These are phyloP conservation scores for Arabidopsis suecica DNA, from an alignment of 345 rosid species.

Conservation along the genomic window DNA sequence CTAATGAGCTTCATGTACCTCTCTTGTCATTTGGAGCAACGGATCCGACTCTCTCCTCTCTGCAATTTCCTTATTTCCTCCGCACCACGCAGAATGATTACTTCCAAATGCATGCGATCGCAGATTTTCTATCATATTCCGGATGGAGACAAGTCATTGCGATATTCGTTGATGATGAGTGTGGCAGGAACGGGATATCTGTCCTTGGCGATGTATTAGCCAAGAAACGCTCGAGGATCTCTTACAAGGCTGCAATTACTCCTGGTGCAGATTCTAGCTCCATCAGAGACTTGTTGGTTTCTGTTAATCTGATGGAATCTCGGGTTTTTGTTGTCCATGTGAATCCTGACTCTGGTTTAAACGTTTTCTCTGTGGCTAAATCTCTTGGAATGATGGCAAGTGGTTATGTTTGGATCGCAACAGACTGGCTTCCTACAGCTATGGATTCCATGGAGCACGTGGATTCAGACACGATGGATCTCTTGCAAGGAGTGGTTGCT, in stretches of 20 bases:
- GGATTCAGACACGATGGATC: slow-evolving; percentile 55
- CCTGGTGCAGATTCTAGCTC: slow-evolving; percentile 57
- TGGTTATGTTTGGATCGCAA: slow-evolving; percentile 95
- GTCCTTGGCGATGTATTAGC: slow-evolving; percentile 80
- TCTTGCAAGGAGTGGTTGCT: slow-evolving; percentile 89
- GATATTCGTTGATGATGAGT: slow-evolving; percentile 90
- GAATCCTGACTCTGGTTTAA: slow-evolving; percentile 86
- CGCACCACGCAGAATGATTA: slow-evolving; percentile 72
- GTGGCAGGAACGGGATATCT: slow-evolving; percentile 82
- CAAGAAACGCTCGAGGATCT: slow-evolving; percentile 67
- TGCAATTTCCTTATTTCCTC: slow-evolving; percentile 70
- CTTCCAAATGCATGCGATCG: slow-evolving; percentile 85
- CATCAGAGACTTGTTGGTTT: slow-evolving; percentile 62
- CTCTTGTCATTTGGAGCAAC: slow-evolving; percentile 78
- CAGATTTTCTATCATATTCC: slow-evolving; percentile 62
- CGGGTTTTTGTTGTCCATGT: slow-evolving; percentile 90
- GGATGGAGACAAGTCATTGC: slow-evolving; percentile 91
- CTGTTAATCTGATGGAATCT: slow-evolving; percentile 80
- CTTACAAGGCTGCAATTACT: slow-evolving; percentile 76
- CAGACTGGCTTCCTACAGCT: slow-evolving; percentile 89
- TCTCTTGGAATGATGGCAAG: slow-evolving; percentile 69
- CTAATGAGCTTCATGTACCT: slow-evolving; percentile 72
- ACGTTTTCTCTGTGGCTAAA: slow-evolving; percentile 72
- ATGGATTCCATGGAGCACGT: slow-evolving; percentile 62
- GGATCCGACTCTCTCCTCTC: slow-evolving; percentile 65